Evolutionary conservation across 139 green algal genomes (phyloP).

Genomic region (Coccomyxa sp.): DNA sequence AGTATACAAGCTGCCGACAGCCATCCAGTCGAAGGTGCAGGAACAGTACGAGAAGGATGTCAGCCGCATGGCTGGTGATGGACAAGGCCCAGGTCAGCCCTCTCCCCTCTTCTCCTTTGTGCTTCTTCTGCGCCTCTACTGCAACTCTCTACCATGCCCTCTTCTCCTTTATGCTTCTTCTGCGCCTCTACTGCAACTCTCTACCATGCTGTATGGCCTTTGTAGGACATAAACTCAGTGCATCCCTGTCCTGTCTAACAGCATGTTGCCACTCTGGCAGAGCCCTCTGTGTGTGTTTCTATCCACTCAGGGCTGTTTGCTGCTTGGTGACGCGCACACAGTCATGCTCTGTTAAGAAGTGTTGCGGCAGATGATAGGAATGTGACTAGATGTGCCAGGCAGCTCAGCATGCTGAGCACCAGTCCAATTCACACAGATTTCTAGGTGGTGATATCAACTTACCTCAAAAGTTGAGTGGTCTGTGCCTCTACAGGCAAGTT

Average conservation of each 20-base stretch:
- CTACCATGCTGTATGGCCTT: background rate
- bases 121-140: background rate
- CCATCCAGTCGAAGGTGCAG: conserved; percentile 58
- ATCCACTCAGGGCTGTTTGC: no score
- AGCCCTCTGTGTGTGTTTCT: no score
- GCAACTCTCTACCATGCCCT: background rate
- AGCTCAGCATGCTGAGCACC: no score
- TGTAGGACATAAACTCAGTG: background rate
- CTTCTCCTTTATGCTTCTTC: background rate
- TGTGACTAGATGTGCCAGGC: no score
- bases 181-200: background rate
- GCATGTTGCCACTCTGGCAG: background rate
- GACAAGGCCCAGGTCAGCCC: background rate
- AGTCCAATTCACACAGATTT: no score
- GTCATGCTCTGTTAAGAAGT: no score
- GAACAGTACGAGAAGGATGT: conserved; percentile 68
- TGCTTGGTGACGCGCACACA: no score
- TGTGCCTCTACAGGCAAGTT: conserved; percentile 16
- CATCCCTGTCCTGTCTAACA: background rate
- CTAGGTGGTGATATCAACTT: no score
- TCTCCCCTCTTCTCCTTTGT: background rate
- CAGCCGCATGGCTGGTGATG: conserved; percentile 17
- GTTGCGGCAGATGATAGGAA: background rate
- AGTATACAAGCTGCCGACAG: conserved; percentile 71
- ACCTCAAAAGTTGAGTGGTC: background rate